Conservation (phyloP, 495 filamentous ascomycete genomes). For the Hypoxylon intermedium region DNA sequence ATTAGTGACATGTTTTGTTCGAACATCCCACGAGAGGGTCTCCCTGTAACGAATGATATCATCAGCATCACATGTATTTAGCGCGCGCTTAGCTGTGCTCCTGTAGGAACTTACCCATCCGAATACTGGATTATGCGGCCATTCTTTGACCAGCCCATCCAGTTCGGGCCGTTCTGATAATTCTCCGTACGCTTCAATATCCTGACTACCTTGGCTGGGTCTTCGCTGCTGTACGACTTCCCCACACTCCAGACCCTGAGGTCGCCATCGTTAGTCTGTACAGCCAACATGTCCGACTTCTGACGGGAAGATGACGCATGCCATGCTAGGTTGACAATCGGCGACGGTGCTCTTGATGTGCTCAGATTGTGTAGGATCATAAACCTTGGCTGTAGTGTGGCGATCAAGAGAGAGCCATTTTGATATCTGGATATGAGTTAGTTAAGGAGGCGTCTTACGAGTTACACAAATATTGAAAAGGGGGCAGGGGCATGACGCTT, state of each 20-base stretch:
- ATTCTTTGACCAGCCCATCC: slow-evolving; percentile 98
- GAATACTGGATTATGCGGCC: slow-evolving; percentile 92
- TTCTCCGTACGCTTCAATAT: slow-evolving; percentile 82
- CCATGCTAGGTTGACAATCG: slow-evolving; percentile 91
- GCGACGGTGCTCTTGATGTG: slow-evolving; percentile 80
- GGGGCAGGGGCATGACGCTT: slow-evolving; percentile 40
- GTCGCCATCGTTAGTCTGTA: slow-evolving; percentile 90
- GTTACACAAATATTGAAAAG: slow-evolving; percentile 13
- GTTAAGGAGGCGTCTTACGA: slow-evolving; percentile 25
- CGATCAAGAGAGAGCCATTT: slow-evolving; percentile 93
- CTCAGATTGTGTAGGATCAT: slow-evolving; percentile 93
- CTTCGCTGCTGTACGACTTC: slow-evolving; percentile 76
- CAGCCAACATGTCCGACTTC: slow-evolving; percentile 97
- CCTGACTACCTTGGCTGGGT: slow-evolving; percentile 83
- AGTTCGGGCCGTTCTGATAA: slow-evolving; percentile 79
- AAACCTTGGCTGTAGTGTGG: slow-evolving; percentile 87
- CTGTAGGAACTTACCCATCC: slow-evolving; percentile 74
- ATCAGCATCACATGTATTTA: slow-evolving; percentile 44
- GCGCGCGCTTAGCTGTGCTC: slow-evolving; percentile 46
- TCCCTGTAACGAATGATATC: slow-evolving; percentile 63
- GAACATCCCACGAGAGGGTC: slow-evolving; percentile 94
- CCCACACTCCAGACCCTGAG: slow-evolving; percentile 96
- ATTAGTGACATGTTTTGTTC: slow-evolving; percentile 91
- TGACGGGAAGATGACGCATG: slow-evolving; percentile 96
- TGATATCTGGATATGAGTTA: slow-evolving; percentile 70